Conservation (phyloP, 2,329 filamentous ascomycete species). For the Paramyrothecium roridum region DNA sequence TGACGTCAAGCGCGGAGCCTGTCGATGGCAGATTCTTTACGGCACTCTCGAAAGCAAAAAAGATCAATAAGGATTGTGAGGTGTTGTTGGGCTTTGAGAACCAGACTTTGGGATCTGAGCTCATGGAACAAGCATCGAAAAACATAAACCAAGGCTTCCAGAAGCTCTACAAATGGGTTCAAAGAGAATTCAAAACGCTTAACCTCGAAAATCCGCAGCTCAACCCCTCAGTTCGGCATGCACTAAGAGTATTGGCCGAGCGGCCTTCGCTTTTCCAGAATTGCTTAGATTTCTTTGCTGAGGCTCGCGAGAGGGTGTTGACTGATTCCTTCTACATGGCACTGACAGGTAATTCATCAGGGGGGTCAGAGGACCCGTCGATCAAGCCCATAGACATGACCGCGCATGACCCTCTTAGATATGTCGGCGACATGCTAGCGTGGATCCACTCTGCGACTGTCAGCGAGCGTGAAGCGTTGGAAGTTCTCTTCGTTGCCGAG, state of each 20-base stretch:
- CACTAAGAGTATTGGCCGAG: slow-evolving; percentile 84
- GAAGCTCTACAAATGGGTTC: slow-evolving; percentile 93
- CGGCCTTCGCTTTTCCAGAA: slow-evolving; percentile 87
- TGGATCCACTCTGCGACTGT: slow-evolving; percentile 95
- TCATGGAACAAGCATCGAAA: slow-evolving; percentile 88
- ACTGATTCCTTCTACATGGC: slow-evolving; percentile 88
- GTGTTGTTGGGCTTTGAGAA: slow-evolving; percentile 86
- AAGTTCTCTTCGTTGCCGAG: slow-evolving; percentile 86
- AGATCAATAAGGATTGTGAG: slow-evolving; percentile 84
- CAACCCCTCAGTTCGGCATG: slow-evolving; percentile 76
- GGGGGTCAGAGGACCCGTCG: slow-evolving; percentile 54
- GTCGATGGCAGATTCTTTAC: slow-evolving; percentile 84
- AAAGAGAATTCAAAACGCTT: slow-evolving; percentile 85
- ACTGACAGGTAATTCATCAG: slow-evolving; percentile 67
- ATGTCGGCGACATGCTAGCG: slow-evolving; percentile 95
- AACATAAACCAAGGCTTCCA: slow-evolving; percentile 88
- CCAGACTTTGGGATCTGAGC: slow-evolving; percentile 80
- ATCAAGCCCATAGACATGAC: slow-evolving; percentile 91
- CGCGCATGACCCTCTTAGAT: slow-evolving; percentile 87
- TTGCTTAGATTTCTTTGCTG: slow-evolving; percentile 89
- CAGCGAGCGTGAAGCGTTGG: slow-evolving; percentile 87
- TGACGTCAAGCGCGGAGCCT: slow-evolving; percentile 77
- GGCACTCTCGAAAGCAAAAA: slow-evolving; percentile 74
- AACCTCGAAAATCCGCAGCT: slow-evolving; percentile 95
- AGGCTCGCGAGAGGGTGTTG: slow-evolving; percentile 80